These are phyloP conservation scores for Raddia distichophylla DNA, from an alignment of 176 grass and related monocot genomes.

Conservation along the genomic window DNA sequence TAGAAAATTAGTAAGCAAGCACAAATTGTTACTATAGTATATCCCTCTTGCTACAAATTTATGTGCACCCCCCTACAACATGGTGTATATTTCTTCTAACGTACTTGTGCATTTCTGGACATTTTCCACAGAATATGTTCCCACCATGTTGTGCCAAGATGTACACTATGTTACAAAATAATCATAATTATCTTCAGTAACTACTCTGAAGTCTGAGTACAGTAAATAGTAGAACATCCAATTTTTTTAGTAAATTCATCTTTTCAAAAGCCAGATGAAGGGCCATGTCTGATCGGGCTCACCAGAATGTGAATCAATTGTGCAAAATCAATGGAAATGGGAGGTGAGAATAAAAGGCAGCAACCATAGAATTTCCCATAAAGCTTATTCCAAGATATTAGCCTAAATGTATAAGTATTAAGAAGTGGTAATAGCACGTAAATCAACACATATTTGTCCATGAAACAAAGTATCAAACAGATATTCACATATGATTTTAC, in stretches of 20 bases:
- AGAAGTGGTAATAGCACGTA: not conserved
- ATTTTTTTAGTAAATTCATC: constrained; percentile 1
- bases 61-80: constrained; percentile 2
- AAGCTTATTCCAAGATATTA: not conserved
- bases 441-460: constrained; percentile 27
- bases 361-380: not conserved
- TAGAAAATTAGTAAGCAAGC: not conserved
- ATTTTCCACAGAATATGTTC: constrained; percentile 3
- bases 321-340: not conserved
- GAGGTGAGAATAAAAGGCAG: not conserved
- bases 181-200: constrained; percentile 8
- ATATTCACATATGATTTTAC: not conserved
- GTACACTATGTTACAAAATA: constrained; percentile 17
- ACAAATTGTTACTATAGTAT: not conserved
- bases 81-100: not conserved
- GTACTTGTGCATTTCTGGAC: not conserved
- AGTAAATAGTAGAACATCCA: not conserved
- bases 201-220: not conserved
- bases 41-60: not conserved
- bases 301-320: not conserved
- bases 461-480: not conserved
- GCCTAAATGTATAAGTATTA: not conserved
- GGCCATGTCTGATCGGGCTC: not conserved
- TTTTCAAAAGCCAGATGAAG: not conserved
- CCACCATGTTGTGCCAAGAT: not conserved